A percentile compares a stretch with the other conserved stretches of the same genome.
Conservation (phyloP, 78 protist species). For the Dictyostelium discoideum region dicty_2.7 NC_007089.4:3445501-3446000, state of each 20-base stretch:
- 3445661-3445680: neutral
- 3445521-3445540: slow-evolving; percentile 83
- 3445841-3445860: slow-evolving; percentile 79
- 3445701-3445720: neutral
- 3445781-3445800: slow-evolving; percentile 72
- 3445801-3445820: slow-evolving; percentile 70
- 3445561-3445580: slow-evolving; percentile 79
- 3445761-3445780: neutral
- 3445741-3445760: neutral
- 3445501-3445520: slow-evolving; percentile 79
- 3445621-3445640: neutral
- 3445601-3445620: slow-evolving; percentile 33
- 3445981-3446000: neutral
- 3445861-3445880: slow-evolving; percentile 64
- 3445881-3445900: slow-evolving; percentile 59
- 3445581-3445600: slow-evolving; percentile 86
- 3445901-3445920: slow-evolving; percentile 75
- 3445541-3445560: slow-evolving; percentile 85
- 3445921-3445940: slow-evolving; percentile 62
- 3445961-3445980: neutral
- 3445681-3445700: neutral
- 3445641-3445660: neutral
- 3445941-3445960: slow-evolving; percentile 8
- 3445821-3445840: slow-evolving; percentile 50
- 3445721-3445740: neutral